Evolutionary conservation across 2,329 filamentous ascomycete species (phyloP).

Genomic region (Hirsutella thompsonii): DNA sequence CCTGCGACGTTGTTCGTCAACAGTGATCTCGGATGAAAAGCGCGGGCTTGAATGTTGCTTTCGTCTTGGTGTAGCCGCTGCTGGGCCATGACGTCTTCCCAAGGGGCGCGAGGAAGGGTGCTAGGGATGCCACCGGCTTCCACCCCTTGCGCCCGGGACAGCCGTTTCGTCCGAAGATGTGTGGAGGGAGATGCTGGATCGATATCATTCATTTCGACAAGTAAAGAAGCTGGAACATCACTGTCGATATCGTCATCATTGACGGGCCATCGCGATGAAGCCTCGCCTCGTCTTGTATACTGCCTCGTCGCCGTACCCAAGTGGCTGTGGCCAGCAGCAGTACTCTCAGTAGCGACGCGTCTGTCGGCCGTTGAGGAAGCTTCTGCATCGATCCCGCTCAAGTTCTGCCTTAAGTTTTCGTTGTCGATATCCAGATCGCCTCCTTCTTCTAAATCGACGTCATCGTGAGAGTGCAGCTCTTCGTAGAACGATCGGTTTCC

Average conservation of each 20-base stretch:
- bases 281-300: slow-evolving; percentile 2
- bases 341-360: slow-evolving; percentile 27
- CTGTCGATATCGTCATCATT: slow-evolving; percentile 41
- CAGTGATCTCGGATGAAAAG: slow-evolving; percentile 15
- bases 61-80: slow-evolving; percentile 34
- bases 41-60: slow-evolving; percentile 5
- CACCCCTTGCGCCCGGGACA: background rate
- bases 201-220: slow-evolving; percentile 38
- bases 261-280: slow-evolving; percentile 12
- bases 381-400: slow-evolving; percentile 36
- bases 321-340: slow-evolving; percentile 9
- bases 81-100: slow-evolving; percentile 40
- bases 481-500: slow-evolving; percentile 35
- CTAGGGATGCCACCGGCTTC: background rate
- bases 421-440: slow-evolving; percentile 34
- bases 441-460: slow-evolving; percentile 28
- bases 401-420: slow-evolving; percentile 38
- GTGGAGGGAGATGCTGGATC: background rate
- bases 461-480: slow-evolving; percentile 26
- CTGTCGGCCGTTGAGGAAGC: slow-evolving; percentile 32
- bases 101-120: slow-evolving; percentile 30
- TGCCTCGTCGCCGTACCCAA: slow-evolving; percentile 2
- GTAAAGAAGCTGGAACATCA: slow-evolving; percentile 50
- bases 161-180: background rate
- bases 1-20: slow-evolving; percentile 16